These are phyloP conservation scores for Musa itinerans DNA, from an alignment of 176 grass and related monocot genomes.

Conservation along the genomic window DNA sequence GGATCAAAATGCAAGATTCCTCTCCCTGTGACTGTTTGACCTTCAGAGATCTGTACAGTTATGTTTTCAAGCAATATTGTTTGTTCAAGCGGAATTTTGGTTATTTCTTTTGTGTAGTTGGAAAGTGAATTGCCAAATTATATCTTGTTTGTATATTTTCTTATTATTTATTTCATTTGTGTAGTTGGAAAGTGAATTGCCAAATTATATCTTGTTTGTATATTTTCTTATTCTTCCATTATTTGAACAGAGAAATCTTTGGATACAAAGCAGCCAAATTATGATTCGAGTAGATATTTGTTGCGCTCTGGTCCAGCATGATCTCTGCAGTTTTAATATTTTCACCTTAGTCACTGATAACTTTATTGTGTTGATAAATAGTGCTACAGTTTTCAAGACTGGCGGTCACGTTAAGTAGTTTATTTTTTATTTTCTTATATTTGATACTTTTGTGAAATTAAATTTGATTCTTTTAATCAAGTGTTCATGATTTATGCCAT, in stretches of 20 bases:
- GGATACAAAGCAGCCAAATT: conserved; percentile 56
- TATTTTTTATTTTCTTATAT: no score
- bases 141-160: background rate
- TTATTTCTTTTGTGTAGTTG: background rate
- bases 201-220: background rate
- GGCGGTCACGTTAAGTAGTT: no score
- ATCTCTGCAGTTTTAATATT: conserved; percentile 29
- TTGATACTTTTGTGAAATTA: no score
- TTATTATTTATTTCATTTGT: background rate
- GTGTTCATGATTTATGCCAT: no score
- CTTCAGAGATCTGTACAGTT: no score
- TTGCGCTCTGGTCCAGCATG: conserved; percentile 70
- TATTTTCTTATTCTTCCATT: conserved; percentile 6
- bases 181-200: background rate
- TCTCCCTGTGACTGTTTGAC: no score
- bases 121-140: background rate
- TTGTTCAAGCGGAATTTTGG: background rate
- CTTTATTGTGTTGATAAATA: background rate
- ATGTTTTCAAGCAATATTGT: background rate
- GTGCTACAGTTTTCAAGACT: no score
- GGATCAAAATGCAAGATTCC: background rate
- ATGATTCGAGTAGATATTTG: conserved; percentile 58
- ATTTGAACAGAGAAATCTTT: conserved; percentile 59
- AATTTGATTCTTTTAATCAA: no score
- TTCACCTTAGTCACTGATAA: background rate